A percentile compares a stretch with the other conserved stretches of the same genome.
Conservation (phyloP, 192 early-diverging fungal genomes). For the Entomortierella beljakovae region DNA sequence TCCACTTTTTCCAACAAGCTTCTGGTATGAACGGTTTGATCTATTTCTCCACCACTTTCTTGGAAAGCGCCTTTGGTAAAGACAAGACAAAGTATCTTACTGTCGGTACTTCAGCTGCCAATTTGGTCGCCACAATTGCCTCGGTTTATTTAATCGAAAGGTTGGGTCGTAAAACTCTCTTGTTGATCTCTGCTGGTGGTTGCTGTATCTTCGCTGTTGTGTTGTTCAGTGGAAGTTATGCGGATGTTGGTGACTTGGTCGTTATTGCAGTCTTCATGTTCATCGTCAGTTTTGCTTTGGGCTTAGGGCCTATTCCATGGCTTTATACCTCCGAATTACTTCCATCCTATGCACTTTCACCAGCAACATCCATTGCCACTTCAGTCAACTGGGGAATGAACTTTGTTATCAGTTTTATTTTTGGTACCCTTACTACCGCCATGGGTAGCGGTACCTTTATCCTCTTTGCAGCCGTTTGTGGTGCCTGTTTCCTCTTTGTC, state of each 20-base stretch:
- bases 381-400: constrained; percentile 76
- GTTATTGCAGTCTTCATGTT: constrained; percentile 79
- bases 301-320: constrained; percentile 87
- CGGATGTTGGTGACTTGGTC: constrained; percentile 64
- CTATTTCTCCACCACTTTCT: constrained; percentile 90
- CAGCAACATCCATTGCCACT: constrained; percentile 78
- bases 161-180: constrained; percentile 73
- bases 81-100: constrained; percentile 71
- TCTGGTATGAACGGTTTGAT: constrained; percentile 89
- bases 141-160: constrained; percentile 71
- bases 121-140: constrained; percentile 70
- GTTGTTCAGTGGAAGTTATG: constrained; percentile 72
- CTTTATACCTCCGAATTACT: constrained; percentile 80
- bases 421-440: constrained; percentile 48
- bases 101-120: constrained; percentile 66
- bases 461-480: constrained; percentile 77
- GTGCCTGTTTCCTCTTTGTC: constrained; percentile 74
- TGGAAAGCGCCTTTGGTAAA: constrained; percentile 67
- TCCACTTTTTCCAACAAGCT: constrained; percentile 86
- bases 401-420: constrained; percentile 59
- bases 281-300: constrained; percentile 83
- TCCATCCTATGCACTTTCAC: constrained; percentile 78
- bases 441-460: constrained; percentile 62
- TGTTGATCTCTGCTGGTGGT: constrained; percentile 70
- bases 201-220: constrained; percentile 72